Conservation (phyloP, 1,284 basidiomycete genomes). For the Boletellus deceptivus region DNA sequence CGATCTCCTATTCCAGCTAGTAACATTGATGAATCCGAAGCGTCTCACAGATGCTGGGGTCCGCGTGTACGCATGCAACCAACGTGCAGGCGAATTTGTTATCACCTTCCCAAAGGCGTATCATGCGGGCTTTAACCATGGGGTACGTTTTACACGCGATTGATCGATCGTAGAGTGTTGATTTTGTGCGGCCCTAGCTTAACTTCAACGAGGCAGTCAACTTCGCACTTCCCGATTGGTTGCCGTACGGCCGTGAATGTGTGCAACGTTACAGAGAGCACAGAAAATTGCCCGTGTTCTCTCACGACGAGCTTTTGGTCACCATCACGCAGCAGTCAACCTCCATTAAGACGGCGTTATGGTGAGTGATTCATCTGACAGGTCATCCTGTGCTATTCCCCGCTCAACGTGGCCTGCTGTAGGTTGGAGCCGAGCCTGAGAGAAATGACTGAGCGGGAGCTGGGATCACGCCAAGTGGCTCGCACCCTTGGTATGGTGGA, state of each 20-base stretch:
- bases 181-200: constrained; percentile 52
- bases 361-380: constrained; percentile 53
- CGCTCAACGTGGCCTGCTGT: constrained; percentile 21
- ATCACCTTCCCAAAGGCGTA: constrained; percentile 98
- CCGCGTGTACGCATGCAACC: constrained; percentile 93
- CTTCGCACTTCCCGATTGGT: constrained; percentile 97
- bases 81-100: constrained; percentile 96
- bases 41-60: constrained; percentile 86
- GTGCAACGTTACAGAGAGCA: constrained; percentile 88
- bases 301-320: constrained; percentile 94
- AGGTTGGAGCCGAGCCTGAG: constrained; percentile 83
- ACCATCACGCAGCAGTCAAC: constrained; percentile 94
- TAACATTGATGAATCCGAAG: constrained; percentile 97
- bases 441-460: constrained; percentile 89
- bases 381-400: constrained; percentile 9
- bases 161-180: constrained; percentile 20
- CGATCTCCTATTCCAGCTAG: constrained; percentile 94
- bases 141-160: constrained; percentile 55
- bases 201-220: constrained; percentile 99
- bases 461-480: constrained; percentile 61
- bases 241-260: constrained; percentile 83
- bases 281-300: constrained; percentile 94
- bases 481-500: constrained; percentile 63
- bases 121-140: constrained; percentile 98
- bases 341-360: constrained; percentile 90